A percentile compares a stretch with the other conserved stretches of the same genome.
These are phyloP conservation scores for Xylaria multiplex DNA, from an alignment of 2,329 filamentous ascomycete genomes.

Conservation along the genomic window DNA sequence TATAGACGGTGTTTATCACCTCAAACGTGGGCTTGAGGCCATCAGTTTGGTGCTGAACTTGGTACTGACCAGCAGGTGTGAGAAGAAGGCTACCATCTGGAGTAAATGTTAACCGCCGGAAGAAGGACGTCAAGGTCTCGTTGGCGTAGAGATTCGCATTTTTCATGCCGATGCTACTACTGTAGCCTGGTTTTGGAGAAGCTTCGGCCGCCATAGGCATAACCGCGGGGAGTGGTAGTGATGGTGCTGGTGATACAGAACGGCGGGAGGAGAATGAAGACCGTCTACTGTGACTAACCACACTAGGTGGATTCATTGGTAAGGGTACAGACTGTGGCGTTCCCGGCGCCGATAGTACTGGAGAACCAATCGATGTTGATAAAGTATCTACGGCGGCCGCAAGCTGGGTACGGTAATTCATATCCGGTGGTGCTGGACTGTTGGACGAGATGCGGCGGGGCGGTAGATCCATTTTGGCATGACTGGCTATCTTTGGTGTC, in stretches of 20 bases:
- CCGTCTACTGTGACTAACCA: slow-evolving; percentile 89
- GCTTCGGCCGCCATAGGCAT: slow-evolving; percentile 93
- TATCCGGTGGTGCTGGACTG: slow-evolving; percentile 90
- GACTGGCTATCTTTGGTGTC: slow-evolving; percentile 82
- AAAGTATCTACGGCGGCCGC: slow-evolving; percentile 63
- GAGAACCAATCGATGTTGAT: slow-evolving; percentile 75
- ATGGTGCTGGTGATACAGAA: slow-evolving; percentile 92
- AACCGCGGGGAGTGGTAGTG: slow-evolving; percentile 91
- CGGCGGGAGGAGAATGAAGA: slow-evolving; percentile 91
- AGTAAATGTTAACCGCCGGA: slow-evolving; percentile 90
- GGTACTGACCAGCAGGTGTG: slow-evolving; percentile 95
- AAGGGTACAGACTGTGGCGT: slow-evolving; percentile 89
- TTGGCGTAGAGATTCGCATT: slow-evolving; percentile 95
- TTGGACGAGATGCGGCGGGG: slow-evolving; percentile 87
- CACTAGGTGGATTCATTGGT: slow-evolving; percentile 94
- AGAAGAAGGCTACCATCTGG: slow-evolving; percentile 94
- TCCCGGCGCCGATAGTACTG: slow-evolving; percentile 88
- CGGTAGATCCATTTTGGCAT: slow-evolving; percentile 87
- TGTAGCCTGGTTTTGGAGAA: slow-evolving; percentile 78
- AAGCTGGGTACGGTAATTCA: slow-evolving; percentile 73
- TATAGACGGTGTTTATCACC: slow-evolving; percentile 96
- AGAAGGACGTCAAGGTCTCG: slow-evolving; percentile 96
- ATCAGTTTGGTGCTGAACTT: slow-evolving; percentile 74
- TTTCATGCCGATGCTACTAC: slow-evolving; percentile 70
- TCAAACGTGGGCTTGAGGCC: slow-evolving; percentile 80